A percentile compares a stretch with the other conserved stretches of the same genome.
These are phyloP conservation scores for Sphagnurus paluster DNA, from an alignment of 1,284 basidiomycete genomes.

Conservation along the genomic window DNA sequence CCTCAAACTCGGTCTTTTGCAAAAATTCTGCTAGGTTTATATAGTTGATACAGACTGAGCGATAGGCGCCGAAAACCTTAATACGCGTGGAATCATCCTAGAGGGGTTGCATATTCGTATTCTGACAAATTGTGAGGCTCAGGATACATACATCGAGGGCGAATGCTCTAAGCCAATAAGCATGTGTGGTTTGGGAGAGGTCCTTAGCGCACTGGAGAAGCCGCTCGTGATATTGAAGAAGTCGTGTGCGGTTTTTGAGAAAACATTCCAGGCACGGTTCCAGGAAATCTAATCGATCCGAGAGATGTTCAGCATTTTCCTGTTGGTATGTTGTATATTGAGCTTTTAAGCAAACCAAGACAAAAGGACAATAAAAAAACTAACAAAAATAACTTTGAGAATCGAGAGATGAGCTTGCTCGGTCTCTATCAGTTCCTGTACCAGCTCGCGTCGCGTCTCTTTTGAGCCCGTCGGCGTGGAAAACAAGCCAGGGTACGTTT, in stretches of 20 bases:
- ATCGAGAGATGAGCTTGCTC: conserved; percentile 31
- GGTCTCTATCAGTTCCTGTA: conserved; percentile 32
- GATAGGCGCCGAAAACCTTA: conserved; percentile 32
- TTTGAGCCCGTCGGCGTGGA: conserved; percentile 26
- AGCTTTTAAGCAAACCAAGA: not conserved
- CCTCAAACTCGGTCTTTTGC: conserved; percentile 23
- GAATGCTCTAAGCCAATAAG: conserved; percentile 33
- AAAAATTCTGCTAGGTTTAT: conserved; percentile 29
- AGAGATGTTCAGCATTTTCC: conserved; percentile 31
- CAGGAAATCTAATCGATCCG: conserved; percentile 23
- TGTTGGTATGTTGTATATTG: conserved; percentile 12
- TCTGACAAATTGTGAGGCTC: not conserved
- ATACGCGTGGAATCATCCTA: conserved; percentile 28
- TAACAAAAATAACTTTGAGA: conserved; percentile 26
- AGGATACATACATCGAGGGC: conserved; percentile 27
- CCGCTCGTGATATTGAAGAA: conserved; percentile 35
- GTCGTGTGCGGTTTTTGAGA: conserved; percentile 29
- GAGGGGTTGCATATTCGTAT: not conserved
- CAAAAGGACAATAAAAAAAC: conserved; percentile 5
- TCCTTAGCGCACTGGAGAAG: conserved; percentile 26
- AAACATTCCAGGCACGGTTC: conserved; percentile 34
- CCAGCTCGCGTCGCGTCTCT: conserved; percentile 22
- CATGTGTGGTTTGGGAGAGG: conserved; percentile 15
- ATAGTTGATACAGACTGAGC: conserved; percentile 35
- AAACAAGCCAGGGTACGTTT: conserved; percentile 37